Percentiles rank a stretch among this genome's conserved stretches.
Evolutionary conservation across 2,329 filamentous ascomycete genomes (phyloP).

Genomic region (Colletotrichum salicis): DNA sequence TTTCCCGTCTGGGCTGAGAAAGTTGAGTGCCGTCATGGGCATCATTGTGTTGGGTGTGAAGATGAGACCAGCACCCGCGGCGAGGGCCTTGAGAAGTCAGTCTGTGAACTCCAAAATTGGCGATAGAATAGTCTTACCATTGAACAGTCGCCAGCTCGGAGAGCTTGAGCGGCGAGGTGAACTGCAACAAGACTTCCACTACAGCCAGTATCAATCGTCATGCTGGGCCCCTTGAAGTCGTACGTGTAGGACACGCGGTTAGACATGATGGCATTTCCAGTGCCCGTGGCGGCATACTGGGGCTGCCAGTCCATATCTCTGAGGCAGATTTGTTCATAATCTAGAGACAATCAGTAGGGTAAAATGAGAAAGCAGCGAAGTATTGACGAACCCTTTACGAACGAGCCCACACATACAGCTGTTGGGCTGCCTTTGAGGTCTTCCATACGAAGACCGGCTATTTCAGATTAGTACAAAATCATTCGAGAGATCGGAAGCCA

Average conservation of each 20-base stretch:
- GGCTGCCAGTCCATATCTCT: constrained; percentile 61
- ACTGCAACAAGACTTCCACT: constrained; percentile 65
- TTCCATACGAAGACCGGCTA: constrained; percentile 57
- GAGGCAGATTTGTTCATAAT: constrained; percentile 62
- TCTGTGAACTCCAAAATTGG: neutral
- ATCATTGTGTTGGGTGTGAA: constrained; percentile 65
- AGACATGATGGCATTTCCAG: constrained; percentile 62
- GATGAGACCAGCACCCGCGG: constrained; percentile 64
- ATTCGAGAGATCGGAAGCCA: neutral
- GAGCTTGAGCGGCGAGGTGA: constrained; percentile 62
- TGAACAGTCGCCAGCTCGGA: constrained; percentile 56
- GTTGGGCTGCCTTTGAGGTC: constrained; percentile 56
- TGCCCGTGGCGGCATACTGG: constrained; percentile 64
- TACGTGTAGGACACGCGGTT: constrained; percentile 68
- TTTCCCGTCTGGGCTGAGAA: constrained; percentile 62
- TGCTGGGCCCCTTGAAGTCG: constrained; percentile 64
- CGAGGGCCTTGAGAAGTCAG: constrained; percentile 53
- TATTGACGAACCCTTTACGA: constrained; percentile 55
- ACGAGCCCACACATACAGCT: constrained; percentile 62
- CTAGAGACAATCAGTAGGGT: constrained; percentile 42
- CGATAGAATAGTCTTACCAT: constrained; percentile 43
- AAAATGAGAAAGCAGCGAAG: neutral
- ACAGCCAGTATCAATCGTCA: constrained; percentile 70
- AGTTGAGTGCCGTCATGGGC: constrained; percentile 65
- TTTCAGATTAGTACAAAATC: neutral